Evolutionary conservation across 2,329 filamentous ascomycete species (phyloP), one percentile per base, ranked within the genome.

Genomic region (Elsinoe ampelina): DNA sequence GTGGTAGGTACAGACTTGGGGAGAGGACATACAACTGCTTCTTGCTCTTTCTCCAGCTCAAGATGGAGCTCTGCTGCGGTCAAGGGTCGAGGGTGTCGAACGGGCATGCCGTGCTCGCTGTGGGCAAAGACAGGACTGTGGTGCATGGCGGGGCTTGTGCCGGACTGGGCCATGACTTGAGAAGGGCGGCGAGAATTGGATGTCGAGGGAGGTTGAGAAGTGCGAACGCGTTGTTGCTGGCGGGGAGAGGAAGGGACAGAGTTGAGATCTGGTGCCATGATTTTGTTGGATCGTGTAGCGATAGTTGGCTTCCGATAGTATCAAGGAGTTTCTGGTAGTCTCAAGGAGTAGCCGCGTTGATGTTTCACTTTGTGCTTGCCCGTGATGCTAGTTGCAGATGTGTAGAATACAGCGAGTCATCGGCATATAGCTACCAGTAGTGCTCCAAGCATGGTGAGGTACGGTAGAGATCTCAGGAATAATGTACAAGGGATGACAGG

Each of bases 11-110:
- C n/a, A 22, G 34, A 1, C n/a, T 11, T 13, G 36, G 11, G 57
- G 35, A 41, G n/a, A 8, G 43, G 34, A 74, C 83, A 61, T 78
- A 93, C 91, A 65, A 96, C 86, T 35, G 90, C 88, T 71, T 97
- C 92, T 65, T 97, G 91, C 68, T 97, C 92, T 71, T 95, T 93
- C 72, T 97, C 92, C 22, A 96, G 78, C 73, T 95, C 83, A 59
- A 87, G 78, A 70, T 96, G 90, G 60, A 97, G 78, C 70, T 97
- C 92, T 2, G 89, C 87, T 1, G 89, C 85, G 0, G 92, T 96
- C 69, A 96, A 74, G 2, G 91, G 91, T 35, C 89, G 81, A 5
- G 92, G 91, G 69, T 95, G 91, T 61, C 92, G 82, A 64, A 95
- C 73, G 3, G 92, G 91, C 11, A 75, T 64, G 36, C 58, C 57